Evolutionary conservation across 2,329 filamentous ascomycete genomes (phyloP).

Genomic region (Talaromyces sp.): DNA sequence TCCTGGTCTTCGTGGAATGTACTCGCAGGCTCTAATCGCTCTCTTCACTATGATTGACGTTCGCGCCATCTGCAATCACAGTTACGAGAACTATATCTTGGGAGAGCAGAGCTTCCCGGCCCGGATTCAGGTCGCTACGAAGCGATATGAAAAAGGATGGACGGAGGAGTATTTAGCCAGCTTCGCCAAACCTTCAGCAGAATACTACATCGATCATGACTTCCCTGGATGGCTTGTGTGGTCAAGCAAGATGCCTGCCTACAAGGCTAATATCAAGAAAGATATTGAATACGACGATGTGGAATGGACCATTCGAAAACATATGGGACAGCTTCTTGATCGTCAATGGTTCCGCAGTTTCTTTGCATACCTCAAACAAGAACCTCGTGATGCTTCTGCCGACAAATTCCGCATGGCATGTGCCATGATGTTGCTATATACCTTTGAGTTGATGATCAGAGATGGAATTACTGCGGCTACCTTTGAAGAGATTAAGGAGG

Average conservation of each 20-base stretch:
- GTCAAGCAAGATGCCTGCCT: conserved; percentile 82
- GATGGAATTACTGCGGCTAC: conserved; percentile 73
- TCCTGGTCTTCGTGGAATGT: conserved; percentile 77
- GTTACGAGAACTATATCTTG: conserved; percentile 80
- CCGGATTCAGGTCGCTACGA: conserved; percentile 70
- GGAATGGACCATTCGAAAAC: conserved; percentile 69
- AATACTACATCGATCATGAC: conserved; percentile 89
- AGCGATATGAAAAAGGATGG: conserved; percentile 72
- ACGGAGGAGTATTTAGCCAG: conserved; percentile 74
- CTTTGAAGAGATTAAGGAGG: conserved; percentile 82
- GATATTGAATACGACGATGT: conserved; percentile 76
- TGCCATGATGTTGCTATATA: conserved; percentile 81
- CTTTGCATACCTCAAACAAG: conserved; percentile 94
- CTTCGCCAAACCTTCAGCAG: conserved; percentile 73
- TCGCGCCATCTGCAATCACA: conserved; percentile 79
- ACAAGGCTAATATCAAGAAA: conserved; percentile 65
- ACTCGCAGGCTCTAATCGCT: conserved; percentile 73
- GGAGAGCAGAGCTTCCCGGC: conserved; percentile 77
- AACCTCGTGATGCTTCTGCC: conserved; percentile 75
- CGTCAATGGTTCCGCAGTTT: conserved; percentile 82
- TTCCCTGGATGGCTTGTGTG: conserved; percentile 96
- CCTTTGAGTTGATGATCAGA: conserved; percentile 80
- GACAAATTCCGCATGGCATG: conserved; percentile 90
- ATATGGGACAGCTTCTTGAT: conserved; percentile 77
- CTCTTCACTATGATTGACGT: conserved; percentile 85